phyloP scores from a whole-genome alignment of 805 yeast genomes.

The Wickerhamomyces xylosicus region DNA sequence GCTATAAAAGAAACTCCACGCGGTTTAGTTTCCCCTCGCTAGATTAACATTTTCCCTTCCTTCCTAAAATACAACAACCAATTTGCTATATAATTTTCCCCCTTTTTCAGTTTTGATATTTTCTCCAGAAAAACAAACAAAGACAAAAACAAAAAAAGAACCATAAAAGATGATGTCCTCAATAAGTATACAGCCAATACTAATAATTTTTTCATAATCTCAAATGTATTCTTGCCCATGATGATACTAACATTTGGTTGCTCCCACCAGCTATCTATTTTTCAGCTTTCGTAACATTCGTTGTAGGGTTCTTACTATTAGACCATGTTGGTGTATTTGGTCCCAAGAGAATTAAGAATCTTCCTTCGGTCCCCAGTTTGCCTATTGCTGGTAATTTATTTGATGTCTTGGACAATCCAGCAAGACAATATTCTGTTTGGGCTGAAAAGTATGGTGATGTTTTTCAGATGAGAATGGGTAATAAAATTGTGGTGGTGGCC shows the following conservation, averaged over 20 bases:
- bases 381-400: slow-evolving; percentile 45
- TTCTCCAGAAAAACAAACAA: neutral
- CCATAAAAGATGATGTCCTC: too few relatives aligned
- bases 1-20: too few relatives aligned
- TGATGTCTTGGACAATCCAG: slow-evolving; percentile 37
- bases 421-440: slow-evolving; percentile 37
- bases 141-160: too few relatives aligned
- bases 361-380: slow-evolving; percentile 33
- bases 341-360: slow-evolving; percentile 25
- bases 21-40: too few relatives aligned
- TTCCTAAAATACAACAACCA: slow-evolving; percentile 1
- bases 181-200: too few relatives aligned
- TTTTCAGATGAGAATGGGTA: slow-evolving; percentile 58
- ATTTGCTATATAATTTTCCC: too few relatives aligned
- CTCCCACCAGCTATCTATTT: slow-evolving; percentile 7
- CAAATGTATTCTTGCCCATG: too few relatives aligned
- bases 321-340: slow-evolving; percentile 16
- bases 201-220: too few relatives aligned
- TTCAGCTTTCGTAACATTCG: neutral
- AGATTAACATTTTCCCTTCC: neutral
- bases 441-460: slow-evolving; percentile 32
- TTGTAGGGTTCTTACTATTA: slow-evolving; percentile 2
- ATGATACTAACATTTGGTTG: neutral
- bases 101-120: neutral
- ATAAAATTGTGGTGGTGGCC: slow-evolving; percentile 48